These are phyloP conservation scores for Afroboletus lepidellus DNA, from an alignment of 1,284 basidiomycete genomes.

Conservation along the genomic window DNA sequence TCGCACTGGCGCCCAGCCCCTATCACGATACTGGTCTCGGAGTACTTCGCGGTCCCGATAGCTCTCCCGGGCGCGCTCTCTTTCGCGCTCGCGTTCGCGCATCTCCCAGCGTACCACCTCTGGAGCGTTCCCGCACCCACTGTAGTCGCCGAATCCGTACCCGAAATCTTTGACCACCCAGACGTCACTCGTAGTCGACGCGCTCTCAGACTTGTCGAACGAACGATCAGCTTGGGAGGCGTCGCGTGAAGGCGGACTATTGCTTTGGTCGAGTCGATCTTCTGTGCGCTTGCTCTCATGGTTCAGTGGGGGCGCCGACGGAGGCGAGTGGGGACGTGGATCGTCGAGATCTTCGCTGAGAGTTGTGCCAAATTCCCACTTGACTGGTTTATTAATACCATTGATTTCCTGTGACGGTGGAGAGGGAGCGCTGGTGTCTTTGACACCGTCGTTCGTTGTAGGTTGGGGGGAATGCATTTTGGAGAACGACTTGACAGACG, in stretches of 20 bases:
- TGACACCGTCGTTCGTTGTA: background rate
- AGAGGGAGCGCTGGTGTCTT: conserved; percentile 1
- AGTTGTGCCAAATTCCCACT: conserved; percentile 61
- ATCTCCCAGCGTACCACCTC: conserved; percentile 33
- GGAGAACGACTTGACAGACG: conserved; percentile 33
- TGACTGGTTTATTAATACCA: conserved; percentile 39
- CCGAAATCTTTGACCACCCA: conserved; percentile 63
- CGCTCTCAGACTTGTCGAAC: conserved; percentile 14
- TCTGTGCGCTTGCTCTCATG: conserved; percentile 1
- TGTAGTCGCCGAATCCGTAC: conserved; percentile 51
- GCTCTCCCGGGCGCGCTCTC: conserved; percentile 16
- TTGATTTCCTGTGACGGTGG: conserved; percentile 27
- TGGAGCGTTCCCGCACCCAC: conserved; percentile 35
- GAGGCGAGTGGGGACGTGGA: background rate
- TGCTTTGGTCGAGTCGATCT: background rate
- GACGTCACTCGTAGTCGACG: conserved; percentile 37
- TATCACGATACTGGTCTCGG: conserved; percentile 25
- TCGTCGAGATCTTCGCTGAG: conserved; percentile 21
- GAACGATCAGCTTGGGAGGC: conserved; percentile 1
- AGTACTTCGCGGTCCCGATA: conserved; percentile 19
- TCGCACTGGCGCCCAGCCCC: conserved; percentile 12
- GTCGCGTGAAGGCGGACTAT: background rate
- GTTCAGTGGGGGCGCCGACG: background rate
- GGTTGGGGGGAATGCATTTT: conserved; percentile 6
- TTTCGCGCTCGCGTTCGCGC: conserved; percentile 25